Conservation (phyloP, 2,329 filamentous ascomycete genomes). For the Lasiodiplodia theobromae region DNA sequence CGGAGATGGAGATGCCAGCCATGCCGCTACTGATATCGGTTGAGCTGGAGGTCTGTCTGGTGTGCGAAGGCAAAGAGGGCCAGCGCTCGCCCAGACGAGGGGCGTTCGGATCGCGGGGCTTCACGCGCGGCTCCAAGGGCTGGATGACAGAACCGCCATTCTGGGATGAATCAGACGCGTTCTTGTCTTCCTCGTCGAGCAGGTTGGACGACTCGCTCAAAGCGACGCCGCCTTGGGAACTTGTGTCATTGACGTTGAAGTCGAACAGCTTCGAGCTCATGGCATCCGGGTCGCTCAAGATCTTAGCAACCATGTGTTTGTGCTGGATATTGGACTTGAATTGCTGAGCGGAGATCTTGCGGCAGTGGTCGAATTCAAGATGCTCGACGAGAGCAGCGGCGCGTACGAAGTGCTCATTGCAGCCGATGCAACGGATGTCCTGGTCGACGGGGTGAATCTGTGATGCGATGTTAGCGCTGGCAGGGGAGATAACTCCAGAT, state of each 20-base stretch:
- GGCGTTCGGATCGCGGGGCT: not conserved
- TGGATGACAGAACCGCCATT: not conserved
- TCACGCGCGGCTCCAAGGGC: slow-evolving; percentile 2
- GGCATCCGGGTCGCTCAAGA: slow-evolving; percentile 37
- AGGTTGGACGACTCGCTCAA: not conserved
- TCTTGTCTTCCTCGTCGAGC: not conserved
- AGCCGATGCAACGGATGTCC: slow-evolving; percentile 61
- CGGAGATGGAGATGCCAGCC: not conserved
- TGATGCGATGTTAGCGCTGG: slow-evolving; percentile 15
- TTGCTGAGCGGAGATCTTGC: slow-evolving; percentile 48
- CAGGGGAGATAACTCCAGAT: not conserved
- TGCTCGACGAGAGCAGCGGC: slow-evolving; percentile 61
- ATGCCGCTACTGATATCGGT: not conserved
- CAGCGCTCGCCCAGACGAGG: slow-evolving; percentile 12
- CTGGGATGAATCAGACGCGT: not conserved
- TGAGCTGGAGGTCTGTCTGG: not conserved
- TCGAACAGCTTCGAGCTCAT: slow-evolving; percentile 20
- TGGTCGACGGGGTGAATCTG: slow-evolving; percentile 60
- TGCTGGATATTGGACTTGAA: slow-evolving; percentile 60
- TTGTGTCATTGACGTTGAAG: slow-evolving; percentile 28
- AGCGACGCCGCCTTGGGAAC: not conserved
- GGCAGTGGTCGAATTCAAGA: slow-evolving; percentile 61
- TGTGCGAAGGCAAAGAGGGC: not conserved
- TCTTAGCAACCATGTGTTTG: slow-evolving; percentile 55
- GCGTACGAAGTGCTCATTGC: slow-evolving; percentile 54